Percentiles rank a stretch among this genome's conserved stretches.
These are phyloP conservation scores for Margaritispora aquatica DNA, from an alignment of 495 filamentous ascomycete species.

Conservation along the genomic window DNA sequence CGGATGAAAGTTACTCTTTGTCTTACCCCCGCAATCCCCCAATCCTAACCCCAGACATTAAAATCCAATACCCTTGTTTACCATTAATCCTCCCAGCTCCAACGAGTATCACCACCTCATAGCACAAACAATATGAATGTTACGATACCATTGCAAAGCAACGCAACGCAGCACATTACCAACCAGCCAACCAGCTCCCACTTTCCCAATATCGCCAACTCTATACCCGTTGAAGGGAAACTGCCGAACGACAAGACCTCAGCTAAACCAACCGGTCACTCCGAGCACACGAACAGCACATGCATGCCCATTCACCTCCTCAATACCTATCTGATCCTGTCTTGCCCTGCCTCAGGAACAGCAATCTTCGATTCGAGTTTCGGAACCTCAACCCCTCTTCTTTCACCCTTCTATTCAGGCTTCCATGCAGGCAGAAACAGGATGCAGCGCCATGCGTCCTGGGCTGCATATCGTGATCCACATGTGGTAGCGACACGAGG, in stretches of 20 bases:
- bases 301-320: too few relatives aligned
- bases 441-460: neutral
- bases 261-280: neutral
- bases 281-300: too few relatives aligned
- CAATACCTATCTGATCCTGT: too few relatives aligned
- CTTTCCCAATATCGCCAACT: neutral
- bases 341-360: too few relatives aligned
- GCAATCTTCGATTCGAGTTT: too few relatives aligned
- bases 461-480: too few relatives aligned
- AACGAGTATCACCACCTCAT: neutral
- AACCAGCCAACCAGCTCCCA: too few relatives aligned
- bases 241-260: neutral
- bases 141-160: neutral
- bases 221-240: neutral
- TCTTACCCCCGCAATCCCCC: neutral
- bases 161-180: too few relatives aligned
- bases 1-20: neutral
- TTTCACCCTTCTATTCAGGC: neutral
- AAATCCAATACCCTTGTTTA: neutral
- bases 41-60: neutral
- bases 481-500: too few relatives aligned
- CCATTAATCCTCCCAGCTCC: neutral
- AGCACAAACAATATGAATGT: neutral
- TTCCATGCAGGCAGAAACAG: neutral
- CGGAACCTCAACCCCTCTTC: too few relatives aligned